Evolutionary conservation across 768 basidiomycete species (phyloP), one percentile per base, ranked within the genome.

Genomic region (Boletellus emodensis): DNA sequence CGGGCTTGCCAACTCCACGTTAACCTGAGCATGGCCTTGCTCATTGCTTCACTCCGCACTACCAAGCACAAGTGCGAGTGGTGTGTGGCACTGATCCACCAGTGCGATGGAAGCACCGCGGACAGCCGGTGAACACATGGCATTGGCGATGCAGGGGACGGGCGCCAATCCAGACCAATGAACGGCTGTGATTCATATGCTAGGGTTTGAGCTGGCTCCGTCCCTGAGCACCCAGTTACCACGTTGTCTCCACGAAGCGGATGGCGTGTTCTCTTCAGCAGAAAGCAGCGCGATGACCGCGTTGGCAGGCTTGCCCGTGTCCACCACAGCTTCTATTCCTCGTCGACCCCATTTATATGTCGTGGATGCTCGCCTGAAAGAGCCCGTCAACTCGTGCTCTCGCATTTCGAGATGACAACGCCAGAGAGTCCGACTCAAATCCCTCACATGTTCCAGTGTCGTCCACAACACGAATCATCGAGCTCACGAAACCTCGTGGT

Each of bases 401-500:
- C 2, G 20, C 20, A 20, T 26, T 40, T 28, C 26, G 10, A 39
- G 39, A 57, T 58, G 58, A 6, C 41, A 13, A 41, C 40, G 13
- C 58, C 36, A 13, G 54, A 47, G 3, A 32, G 26, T 3, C 42
- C 30, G 20, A 47, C 37, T 44, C 55, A 36, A 1, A 39, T 13
- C n/a, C 32, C 46, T 37, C 50, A 40, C 35, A 33, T 22, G 0
- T 55, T 36, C 46, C 40, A 35, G 28, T 61, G 59, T 44, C 15
- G 59, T 44, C 15, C 32, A 0, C 28, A 52, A 12, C 20, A 10
- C 3, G 39, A n/a, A 30, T n/a, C 51, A 5, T 10, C 40, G 9
- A 43, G 13, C 30, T 55, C 46, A 1, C 49, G 62, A 26, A 63
- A 57, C 26, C 60, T 63, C 33, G 55, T 63, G 0, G 63, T 75